Evolutionary conservation across 2,329 filamentous ascomycete species (phyloP), one percentile per base, ranked within the genome.

Genomic region (Exophiala xenobiotica): DNA sequence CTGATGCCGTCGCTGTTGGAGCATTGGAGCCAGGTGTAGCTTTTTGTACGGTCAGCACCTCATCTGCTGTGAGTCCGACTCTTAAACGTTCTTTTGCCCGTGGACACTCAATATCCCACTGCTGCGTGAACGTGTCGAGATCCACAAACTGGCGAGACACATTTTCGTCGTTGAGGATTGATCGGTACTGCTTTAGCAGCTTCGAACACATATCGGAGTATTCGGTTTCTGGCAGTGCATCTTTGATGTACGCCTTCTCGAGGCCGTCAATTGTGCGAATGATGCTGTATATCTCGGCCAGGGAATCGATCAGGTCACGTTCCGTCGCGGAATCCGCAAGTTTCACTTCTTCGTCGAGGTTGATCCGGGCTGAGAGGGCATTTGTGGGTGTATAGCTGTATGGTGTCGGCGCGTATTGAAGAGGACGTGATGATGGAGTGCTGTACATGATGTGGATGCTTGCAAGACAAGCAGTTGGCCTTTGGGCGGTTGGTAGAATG

Each of bases 231-330:
- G 87, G 82, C 44, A 99, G 86, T 18, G 90, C 92, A 76, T 99
- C 93, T 66, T 96, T 95, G 31, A 99, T 81, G 66, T 96, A 99
- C 0, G 92, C 95, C 69, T 95, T 96, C 66, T 99, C 93, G 1
- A 99, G 81, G 58, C 95, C 90, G 67, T 99, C 93, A 2, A 99
- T 78, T 0, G 93, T 97, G 56, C 96, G 82, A 29, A 99, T 92
- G 61, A 99, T 97, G 73, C 91, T 96, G 72, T 97, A 99, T 19
- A 99, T 85, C 71, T 99, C 93, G 49, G 92, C 93, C 11, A 99
- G 82, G 1, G 93, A 97, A 66, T 97, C 93, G 69, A 96, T 90
- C 1, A 97, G 78, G 67, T 99, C 91, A 55, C 92, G 86, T 73
- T 97, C 92, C 33, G 88, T 86, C 61, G 88, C 85, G 18, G 86